phyloP scores from a whole-genome alignment of 495 filamentous ascomycete species.

The Aspergillus diversus region DNA sequence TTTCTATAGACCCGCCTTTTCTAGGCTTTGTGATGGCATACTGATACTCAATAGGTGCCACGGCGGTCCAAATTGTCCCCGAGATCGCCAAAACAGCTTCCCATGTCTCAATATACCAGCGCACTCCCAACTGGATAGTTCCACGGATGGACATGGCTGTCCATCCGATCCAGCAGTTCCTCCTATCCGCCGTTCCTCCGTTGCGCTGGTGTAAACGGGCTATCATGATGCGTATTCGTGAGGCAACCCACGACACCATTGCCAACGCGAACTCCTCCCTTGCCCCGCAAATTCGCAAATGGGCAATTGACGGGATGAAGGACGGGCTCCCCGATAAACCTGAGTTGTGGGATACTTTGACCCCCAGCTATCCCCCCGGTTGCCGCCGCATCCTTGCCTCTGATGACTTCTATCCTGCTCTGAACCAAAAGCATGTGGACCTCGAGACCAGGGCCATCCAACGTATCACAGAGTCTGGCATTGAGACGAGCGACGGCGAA shows the following conservation, averaged over 20 bases:
- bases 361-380: conserved; percentile 53
- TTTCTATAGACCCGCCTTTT: background rate
- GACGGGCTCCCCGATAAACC: conserved; percentile 41
- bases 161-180: conserved; percentile 35
- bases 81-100: conserved; percentile 59
- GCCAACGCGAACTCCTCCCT: conserved; percentile 36
- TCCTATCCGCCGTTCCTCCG: conserved; percentile 49
- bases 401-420: conserved; percentile 58
- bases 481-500: conserved; percentile 44
- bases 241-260: conserved; percentile 44
- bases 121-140: conserved; percentile 69
- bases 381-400: conserved; percentile 59
- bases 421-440: conserved; percentile 46
- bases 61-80: conserved; percentile 72
- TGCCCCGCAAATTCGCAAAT: conserved; percentile 34
- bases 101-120: conserved; percentile 65
- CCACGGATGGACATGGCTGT: conserved; percentile 48
- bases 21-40: background rate
- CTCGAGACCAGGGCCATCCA: conserved; percentile 54
- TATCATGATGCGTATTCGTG: conserved; percentile 51
- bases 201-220: conserved; percentile 52
- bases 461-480: conserved; percentile 44
- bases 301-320: conserved; percentile 36
- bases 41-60: conserved; percentile 51
- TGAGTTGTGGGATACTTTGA: conserved; percentile 52